Evolutionary conservation across 1,284 basidiomycete species (phyloP).

Genomic region (Pascua guehoae): DNA sequence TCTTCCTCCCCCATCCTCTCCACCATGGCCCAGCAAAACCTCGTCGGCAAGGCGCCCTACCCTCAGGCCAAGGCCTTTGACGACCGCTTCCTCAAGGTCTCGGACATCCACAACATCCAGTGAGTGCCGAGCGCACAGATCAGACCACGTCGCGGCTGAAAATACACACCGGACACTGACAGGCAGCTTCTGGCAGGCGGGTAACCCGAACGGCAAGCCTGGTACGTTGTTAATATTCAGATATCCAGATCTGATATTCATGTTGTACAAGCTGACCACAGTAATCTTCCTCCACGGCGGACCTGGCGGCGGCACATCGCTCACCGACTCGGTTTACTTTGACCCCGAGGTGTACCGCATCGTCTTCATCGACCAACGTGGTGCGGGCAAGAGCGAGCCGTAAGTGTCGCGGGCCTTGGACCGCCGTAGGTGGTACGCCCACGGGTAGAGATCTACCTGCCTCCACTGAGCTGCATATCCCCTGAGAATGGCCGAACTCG

Average conservation of each 20-base stretch:
- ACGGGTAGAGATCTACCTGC: too few species aligned
- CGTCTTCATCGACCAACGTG: slow-evolving; percentile 71
- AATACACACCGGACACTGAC: neutral
- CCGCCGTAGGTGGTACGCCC: too few species aligned
- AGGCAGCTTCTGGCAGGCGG: slow-evolving; percentile 70
- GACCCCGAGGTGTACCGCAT: slow-evolving; percentile 74
- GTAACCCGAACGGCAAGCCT: slow-evolving; percentile 66
- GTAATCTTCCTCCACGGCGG: slow-evolving; percentile 65
- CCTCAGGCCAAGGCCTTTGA: slow-evolving; percentile 62
- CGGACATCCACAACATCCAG: slow-evolving; percentile 72
- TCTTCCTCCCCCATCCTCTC: too few species aligned
- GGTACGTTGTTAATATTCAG: neutral
- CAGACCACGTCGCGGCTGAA: too few species aligned
- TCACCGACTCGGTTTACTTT: slow-evolving; percentile 71
- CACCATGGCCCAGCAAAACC: too few species aligned
- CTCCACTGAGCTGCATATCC: neutral
- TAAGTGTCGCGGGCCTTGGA: slow-evolving; percentile 32
- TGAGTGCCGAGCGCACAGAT: slow-evolving; percentile 49
- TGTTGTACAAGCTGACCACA: slow-evolving; percentile 41
- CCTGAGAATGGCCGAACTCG: too few species aligned
- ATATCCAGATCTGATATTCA: too few species aligned
- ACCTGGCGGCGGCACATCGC: slow-evolving; percentile 31
- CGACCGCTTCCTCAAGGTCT: slow-evolving; percentile 66
- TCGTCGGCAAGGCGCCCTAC: slow-evolving; percentile 45
- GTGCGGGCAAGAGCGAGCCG: slow-evolving; percentile 78